phyloP scores from a whole-genome alignment of 2,329 filamentous ascomycete genomes.

The Westerdykella sp. region DNA sequence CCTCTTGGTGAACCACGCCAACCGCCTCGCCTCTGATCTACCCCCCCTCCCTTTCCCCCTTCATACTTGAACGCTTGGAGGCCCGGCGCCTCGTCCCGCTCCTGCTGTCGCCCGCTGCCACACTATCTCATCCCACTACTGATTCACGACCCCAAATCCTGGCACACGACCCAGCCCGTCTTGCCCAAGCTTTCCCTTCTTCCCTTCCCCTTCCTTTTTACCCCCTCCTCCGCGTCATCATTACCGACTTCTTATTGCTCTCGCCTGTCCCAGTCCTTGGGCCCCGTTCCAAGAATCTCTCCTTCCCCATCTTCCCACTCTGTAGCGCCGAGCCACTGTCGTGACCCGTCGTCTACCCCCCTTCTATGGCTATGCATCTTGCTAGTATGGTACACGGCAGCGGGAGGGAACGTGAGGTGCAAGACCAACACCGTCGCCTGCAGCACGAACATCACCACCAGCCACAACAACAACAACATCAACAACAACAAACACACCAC shows the following conservation, averaged over 20 bases:
- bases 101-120: conserved; percentile 14
- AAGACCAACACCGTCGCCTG: conserved; percentile 23
- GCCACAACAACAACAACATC: conserved; percentile 2
- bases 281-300: conserved; percentile 1
- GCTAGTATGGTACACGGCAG: conserved; percentile 41
- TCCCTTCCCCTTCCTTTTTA: neutral
- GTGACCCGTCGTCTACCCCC: conserved; percentile 26
- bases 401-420: conserved; percentile 35
- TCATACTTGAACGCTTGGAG: conserved; percentile 31
- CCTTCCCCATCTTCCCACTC: conserved; percentile 4
- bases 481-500: conserved; percentile 14
- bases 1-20: neutral
- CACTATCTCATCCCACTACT: no score
- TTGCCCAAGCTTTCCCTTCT: conserved; percentile 16
- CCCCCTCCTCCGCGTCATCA: conserved; percentile 4
- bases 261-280: conserved; percentile 9
- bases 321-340: conserved; percentile 30
- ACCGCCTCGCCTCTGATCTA: neutral
- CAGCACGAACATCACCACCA: conserved; percentile 17
- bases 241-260: conserved; percentile 9
- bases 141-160: conserved; percentile 23
- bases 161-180: conserved; percentile 23
- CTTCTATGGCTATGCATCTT: conserved; percentile 39
- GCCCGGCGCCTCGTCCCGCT: conserved; percentile 15
- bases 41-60: neutral